These are phyloP conservation scores for Xylariales sp. DNA, from an alignment of 2,329 filamentous ascomycete genomes.

Conservation along the genomic window DNA sequence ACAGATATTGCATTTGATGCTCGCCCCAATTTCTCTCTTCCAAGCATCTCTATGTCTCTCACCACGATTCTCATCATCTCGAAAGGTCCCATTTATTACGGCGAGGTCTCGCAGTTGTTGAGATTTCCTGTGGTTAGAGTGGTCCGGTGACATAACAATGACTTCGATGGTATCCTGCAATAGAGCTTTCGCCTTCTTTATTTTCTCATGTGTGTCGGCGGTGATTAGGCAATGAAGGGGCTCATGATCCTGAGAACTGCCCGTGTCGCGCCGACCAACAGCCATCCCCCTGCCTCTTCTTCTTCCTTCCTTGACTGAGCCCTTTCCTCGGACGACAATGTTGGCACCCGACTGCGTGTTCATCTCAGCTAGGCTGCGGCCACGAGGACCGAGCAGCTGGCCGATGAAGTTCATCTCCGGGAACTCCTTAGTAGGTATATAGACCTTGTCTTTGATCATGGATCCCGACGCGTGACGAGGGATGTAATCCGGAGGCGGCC, in stretches of 20 bases:
- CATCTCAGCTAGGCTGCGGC: conserved; percentile 85
- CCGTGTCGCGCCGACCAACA: conserved; percentile 78
- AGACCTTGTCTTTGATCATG: conserved; percentile 86
- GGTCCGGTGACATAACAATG: conserved; percentile 68
- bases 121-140: conserved; percentile 79
- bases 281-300: conserved; percentile 75
- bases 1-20: conserved; percentile 14
- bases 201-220: too few species aligned
- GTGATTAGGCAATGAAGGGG: too few species aligned
- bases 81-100: conserved; percentile 82
- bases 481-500: conserved; percentile 62
- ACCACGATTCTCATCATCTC: conserved; percentile 71
- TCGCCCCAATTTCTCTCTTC: not conserved
- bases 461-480: conserved; percentile 58
- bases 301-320: conserved; percentile 78
- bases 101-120: conserved; percentile 84
- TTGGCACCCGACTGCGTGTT: conserved; percentile 80
- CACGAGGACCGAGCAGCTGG: conserved; percentile 85
- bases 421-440: conserved; percentile 85
- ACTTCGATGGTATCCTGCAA: too few species aligned
- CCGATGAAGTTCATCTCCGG: conserved; percentile 91
- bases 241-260: not conserved
- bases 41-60: not conserved
- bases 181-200: too few species aligned
- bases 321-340: conserved; percentile 84